Evolutionary conservation across 345 rosid genomes (phyloP).

Genomic region (Salix koriyanagi): DNA sequence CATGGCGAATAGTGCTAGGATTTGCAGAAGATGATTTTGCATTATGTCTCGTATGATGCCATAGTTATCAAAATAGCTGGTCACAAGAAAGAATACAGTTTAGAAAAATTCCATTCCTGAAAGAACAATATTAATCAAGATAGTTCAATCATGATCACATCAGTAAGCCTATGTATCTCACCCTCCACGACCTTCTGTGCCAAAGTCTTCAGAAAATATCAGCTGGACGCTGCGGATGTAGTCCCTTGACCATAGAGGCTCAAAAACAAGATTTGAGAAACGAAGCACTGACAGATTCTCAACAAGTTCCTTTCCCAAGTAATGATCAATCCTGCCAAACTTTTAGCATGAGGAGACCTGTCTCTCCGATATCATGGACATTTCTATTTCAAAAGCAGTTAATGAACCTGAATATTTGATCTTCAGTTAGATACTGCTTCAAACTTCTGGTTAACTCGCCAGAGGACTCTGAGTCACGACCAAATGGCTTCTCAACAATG

Average conservation of each 20-base stretch:
- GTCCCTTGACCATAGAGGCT: constrained; percentile 84
- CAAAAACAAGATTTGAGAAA: constrained; percentile 89
- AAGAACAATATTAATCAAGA: background rate
- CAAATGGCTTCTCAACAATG: constrained; percentile 91
- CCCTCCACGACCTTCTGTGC: constrained; percentile 97
- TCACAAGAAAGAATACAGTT: background rate
- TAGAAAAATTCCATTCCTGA: background rate
- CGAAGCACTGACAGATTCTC: constrained; percentile 92
- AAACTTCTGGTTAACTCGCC: constrained; percentile 71
- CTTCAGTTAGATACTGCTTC: constrained; percentile 71
- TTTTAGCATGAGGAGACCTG: background rate
- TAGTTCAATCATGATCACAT: background rate
- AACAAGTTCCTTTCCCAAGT: constrained; percentile 92
- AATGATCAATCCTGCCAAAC: constrained; percentile 71
- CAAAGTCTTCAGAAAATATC: constrained; percentile 91
- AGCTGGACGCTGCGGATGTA: constrained; percentile 85
- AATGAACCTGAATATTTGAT: constrained; percentile 80
- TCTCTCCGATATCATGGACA: background rate
- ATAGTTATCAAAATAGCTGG: constrained; percentile 77
- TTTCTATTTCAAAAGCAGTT: background rate
- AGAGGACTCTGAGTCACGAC: constrained; percentile 80
- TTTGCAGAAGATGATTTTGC: constrained; percentile 96
- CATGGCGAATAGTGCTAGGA: constrained; percentile 89
- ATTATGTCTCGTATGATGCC: constrained; percentile 90
- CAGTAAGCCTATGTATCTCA: constrained; percentile 21